A percentile compares a stretch with the other conserved stretches of the same genome.
Conservation (phyloP, 2,329 filamentous ascomycete species). For the Monilinia aucupariae region DNA sequence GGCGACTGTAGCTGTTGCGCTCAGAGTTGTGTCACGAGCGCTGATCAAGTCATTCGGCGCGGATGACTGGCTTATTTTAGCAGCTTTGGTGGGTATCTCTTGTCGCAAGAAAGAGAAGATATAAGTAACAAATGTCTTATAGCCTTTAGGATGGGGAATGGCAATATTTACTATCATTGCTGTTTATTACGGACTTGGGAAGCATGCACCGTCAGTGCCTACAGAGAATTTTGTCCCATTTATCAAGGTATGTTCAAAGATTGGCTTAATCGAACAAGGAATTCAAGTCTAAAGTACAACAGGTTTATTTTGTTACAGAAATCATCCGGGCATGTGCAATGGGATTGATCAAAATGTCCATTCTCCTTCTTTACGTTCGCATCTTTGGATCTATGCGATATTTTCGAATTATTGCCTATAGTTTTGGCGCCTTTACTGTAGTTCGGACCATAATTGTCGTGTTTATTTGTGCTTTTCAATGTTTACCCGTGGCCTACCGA, state of each 20-base stretch:
- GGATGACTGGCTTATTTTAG: not conserved
- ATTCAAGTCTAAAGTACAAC: not conserved
- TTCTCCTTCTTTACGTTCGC: not conserved
- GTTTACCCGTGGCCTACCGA: not conserved
- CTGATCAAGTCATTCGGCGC: not conserved
- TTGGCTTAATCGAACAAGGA: not conserved
- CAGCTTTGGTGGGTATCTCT: not conserved
- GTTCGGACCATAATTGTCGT: not conserved
- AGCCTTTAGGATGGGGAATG: constrained; percentile 4
- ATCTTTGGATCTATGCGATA: not conserved
- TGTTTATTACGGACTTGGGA: not conserved
- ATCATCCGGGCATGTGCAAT: not conserved
- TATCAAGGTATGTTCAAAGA: not conserved
- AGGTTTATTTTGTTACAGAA: not conserved
- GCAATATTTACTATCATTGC: not conserved
- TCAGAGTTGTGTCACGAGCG: not conserved
- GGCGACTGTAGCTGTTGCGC: not conserved
- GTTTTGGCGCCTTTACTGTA: not conserved
- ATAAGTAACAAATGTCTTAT: not conserved
- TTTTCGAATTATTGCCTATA: not conserved
- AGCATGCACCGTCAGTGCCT: not conserved
- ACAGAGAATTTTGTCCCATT: not conserved
- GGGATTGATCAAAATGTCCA: constrained; percentile 1
- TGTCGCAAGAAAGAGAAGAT: not conserved
- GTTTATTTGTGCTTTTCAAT: not conserved